Conservation (phyloP, 805 yeast genomes). For the Saccharomyces eubayanus region DNA sequence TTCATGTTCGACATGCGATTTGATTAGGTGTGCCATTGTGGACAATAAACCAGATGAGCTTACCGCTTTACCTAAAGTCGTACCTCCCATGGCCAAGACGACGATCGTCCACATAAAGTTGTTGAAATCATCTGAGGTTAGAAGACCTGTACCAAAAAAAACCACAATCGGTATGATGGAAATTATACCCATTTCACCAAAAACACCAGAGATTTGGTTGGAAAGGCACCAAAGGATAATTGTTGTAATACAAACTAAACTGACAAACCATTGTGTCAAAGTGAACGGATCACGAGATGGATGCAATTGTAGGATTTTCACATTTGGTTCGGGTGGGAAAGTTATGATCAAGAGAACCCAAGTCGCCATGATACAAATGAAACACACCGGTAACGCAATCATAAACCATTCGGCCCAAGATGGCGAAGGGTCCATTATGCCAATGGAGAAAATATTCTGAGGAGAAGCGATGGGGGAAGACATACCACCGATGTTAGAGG, state of each 20-base stretch:
- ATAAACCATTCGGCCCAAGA: constrained; percentile 94
- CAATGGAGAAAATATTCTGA: constrained; percentile 86
- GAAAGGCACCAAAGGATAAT: constrained; percentile 87
- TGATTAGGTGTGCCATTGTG: constrained; percentile 67
- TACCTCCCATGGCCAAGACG: constrained; percentile 94
- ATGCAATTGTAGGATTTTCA: constrained; percentile 38
- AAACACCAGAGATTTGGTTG: constrained; percentile 55
- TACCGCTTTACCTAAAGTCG: constrained; percentile 91
- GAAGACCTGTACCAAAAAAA: constrained; percentile 85
- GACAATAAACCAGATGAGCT: constrained; percentile 79
- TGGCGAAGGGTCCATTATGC: constrained; percentile 73
- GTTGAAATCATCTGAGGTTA: constrained; percentile 85
- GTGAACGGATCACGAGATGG: constrained; percentile 64
- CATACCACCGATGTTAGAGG: constrained; percentile 94
- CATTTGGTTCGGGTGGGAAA: constrained; percentile 46
- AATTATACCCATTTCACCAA: constrained; percentile 96
- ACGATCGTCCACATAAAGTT: constrained; percentile 96
- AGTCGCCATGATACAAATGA: constrained; percentile 51
- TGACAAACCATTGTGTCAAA: constrained; percentile 65
- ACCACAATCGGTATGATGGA: constrained; percentile 83
- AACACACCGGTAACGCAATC: constrained; percentile 72
- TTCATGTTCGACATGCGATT: constrained; percentile 53
- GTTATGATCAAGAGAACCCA: constrained; percentile 67
- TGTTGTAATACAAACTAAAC: constrained; percentile 57
- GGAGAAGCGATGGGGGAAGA: constrained; percentile 96